These are phyloP conservation scores for Mortierella sp. DNA, from an alignment of 371 early-diverging fungal species.

Conservation along the genomic window DNA sequence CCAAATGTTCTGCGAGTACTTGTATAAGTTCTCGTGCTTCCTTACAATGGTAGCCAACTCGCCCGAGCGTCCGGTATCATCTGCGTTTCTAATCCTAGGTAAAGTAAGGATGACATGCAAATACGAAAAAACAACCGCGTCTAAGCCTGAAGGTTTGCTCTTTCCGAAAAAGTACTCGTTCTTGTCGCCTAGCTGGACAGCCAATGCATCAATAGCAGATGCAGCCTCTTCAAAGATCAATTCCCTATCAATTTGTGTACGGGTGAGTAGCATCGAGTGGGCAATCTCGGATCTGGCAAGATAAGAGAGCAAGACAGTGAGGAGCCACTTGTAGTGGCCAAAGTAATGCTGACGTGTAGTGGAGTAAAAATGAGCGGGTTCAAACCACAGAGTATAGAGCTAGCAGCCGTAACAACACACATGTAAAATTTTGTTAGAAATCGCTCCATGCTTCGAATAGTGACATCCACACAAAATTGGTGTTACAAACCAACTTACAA, in stretches of 20 bases:
- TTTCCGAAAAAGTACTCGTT: conserved; percentile 52
- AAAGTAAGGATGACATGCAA: conserved; percentile 50
- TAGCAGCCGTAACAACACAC: no score
- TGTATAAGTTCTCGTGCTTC: conserved; percentile 48
- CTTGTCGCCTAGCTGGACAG: conserved; percentile 28
- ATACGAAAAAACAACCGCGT: conserved; percentile 50
- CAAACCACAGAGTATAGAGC: conserved; percentile 56
- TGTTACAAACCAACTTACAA: conserved; percentile 28
- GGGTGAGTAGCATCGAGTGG: conserved; percentile 43
- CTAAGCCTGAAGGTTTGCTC: conserved; percentile 36
- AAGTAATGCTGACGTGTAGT: conserved; percentile 54
- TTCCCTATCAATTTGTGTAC: conserved; percentile 52
- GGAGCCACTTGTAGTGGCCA: conserved; percentile 41
- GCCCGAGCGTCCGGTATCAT: conserved; percentile 40
- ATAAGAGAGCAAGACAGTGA: conserved; percentile 32
- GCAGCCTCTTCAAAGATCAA: conserved; percentile 54
- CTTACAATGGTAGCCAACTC: conserved; percentile 51
- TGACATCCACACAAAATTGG: no score
- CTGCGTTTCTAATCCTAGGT: conserved; percentile 33
- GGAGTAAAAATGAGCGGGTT: conserved; percentile 41
- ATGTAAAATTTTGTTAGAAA: no score
- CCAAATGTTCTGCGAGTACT: conserved; percentile 52
- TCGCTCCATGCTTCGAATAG: no score
- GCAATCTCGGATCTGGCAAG: conserved; percentile 34
- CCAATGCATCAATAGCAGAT: conserved; percentile 36